Conservation (phyloP, 1,284 basidiomycete genomes). For the Cutaneotrichosporon sp. region DNA sequence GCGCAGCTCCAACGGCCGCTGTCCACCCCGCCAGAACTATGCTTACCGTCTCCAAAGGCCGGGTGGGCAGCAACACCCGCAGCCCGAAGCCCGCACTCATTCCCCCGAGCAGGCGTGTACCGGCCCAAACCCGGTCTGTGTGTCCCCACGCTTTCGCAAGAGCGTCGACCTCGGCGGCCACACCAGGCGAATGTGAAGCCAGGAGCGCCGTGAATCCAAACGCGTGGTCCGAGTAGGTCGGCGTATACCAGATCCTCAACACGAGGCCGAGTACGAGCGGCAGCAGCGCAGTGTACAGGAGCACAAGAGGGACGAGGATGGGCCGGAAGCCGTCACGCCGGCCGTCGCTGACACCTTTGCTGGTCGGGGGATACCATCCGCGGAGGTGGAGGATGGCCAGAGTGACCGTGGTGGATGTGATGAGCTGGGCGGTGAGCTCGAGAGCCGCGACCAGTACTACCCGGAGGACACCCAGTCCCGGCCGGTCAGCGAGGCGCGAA, state of each 20-base stretch:
- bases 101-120: constrained; percentile 77
- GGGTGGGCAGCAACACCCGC: constrained; percentile 52
- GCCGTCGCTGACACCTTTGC: constrained; percentile 29
- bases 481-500: constrained; percentile 20
- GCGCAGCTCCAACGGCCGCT: constrained; percentile 56
- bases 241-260: constrained; percentile 70
- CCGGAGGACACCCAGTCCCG: neutral
- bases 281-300: constrained; percentile 81
- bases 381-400: constrained; percentile 28
- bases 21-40: constrained; percentile 76
- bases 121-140: constrained; percentile 75
- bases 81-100: constrained; percentile 74
- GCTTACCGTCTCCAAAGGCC: constrained; percentile 69
- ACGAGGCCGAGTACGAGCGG: constrained; percentile 81
- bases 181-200: neutral
- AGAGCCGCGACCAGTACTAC: constrained; percentile 1
- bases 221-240: neutral
- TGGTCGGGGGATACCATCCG: constrained; percentile 32
- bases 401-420: constrained; percentile 31
- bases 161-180: neutral
- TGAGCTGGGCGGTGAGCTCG: constrained; percentile 43
- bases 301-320: constrained; percentile 70
- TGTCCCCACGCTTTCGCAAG: constrained; percentile 45
- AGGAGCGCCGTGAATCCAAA: neutral
- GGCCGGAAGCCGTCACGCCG: constrained; percentile 51